These are phyloP conservation scores for Escallonia herrerae DNA, from an alignment of 129 eudicot genomes.

Conservation along the genomic window DNA sequence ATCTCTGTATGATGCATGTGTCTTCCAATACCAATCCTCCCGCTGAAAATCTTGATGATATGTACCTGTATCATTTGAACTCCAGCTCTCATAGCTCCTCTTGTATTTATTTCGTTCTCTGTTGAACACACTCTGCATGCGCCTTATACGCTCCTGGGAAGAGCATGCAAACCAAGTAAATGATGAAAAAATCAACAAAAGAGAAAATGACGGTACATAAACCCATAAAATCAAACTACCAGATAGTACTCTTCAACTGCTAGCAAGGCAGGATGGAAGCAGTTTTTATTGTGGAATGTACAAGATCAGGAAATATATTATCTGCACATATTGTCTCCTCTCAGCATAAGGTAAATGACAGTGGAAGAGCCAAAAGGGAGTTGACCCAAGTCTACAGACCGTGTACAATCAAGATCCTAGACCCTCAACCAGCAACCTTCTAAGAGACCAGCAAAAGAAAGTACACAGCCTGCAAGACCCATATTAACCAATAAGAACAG, in stretches of 20 bases:
- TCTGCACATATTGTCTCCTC: too few relatives aligned
- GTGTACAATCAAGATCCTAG: too few relatives aligned
- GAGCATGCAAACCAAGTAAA: not conserved
- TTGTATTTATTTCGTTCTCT: slow-evolving; percentile 71
- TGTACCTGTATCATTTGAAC: slow-evolving; percentile 43
- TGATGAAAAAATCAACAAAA: not conserved
- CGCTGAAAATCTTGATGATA: slow-evolving; percentile 88
- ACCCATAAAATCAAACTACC: not conserved
- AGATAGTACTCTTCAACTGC: not conserved
- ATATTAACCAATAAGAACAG: too few relatives aligned
- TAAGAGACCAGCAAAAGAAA: too few relatives aligned
- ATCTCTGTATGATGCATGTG: slow-evolving; percentile 50
- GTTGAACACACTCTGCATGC: slow-evolving; percentile 90
- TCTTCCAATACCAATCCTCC: slow-evolving; percentile 95
- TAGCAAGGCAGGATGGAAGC: too few relatives aligned
- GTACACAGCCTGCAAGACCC: too few relatives aligned
- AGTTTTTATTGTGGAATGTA: too few relatives aligned
- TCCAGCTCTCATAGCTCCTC: slow-evolving; percentile 77
- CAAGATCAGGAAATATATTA: too few relatives aligned
- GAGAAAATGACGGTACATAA: not conserved
- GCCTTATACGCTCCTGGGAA: slow-evolving; percentile 74
- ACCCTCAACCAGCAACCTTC: too few relatives aligned
- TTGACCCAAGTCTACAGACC: too few relatives aligned
- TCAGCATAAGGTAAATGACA: too few relatives aligned
- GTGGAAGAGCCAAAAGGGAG: too few relatives aligned